These are phyloP conservation scores for Puccinellia tenuiflora DNA, from an alignment of 176 grass and related monocot genomes.

Conservation along the genomic window DNA sequence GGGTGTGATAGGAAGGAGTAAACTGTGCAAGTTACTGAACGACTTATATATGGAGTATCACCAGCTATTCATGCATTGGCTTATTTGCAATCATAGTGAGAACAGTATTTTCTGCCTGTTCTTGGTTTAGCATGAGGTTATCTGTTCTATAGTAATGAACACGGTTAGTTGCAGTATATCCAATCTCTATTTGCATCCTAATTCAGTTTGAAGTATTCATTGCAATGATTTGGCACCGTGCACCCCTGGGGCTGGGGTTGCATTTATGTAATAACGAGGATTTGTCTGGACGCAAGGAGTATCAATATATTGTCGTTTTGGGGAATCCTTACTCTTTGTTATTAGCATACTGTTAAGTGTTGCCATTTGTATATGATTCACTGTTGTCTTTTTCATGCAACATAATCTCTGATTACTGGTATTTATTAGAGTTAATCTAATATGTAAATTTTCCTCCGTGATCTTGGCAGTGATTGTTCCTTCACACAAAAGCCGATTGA, in stretches of 20 bases:
- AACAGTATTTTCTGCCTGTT: not conserved
- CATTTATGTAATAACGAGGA: not conserved
- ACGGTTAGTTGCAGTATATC: not conserved
- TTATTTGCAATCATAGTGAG: not conserved
- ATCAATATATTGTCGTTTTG: not conserved
- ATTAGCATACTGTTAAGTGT: not conserved
- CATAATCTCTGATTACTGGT: not conserved
- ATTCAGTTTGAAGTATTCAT: not conserved
- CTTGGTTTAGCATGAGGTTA: not conserved
- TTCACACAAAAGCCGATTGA: constrained; percentile 27
- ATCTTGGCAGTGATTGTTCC: constrained; percentile 55
- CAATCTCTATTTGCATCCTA: not conserved
- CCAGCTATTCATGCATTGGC: not conserved
- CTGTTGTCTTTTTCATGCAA: not conserved
- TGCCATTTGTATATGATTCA: not conserved
- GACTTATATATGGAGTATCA: not conserved
- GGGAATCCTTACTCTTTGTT: not conserved
- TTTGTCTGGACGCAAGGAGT: not conserved
- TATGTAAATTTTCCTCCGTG: not conserved
- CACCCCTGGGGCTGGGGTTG: not conserved
- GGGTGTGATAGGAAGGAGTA: not conserved
- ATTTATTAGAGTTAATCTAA: constrained; percentile 22
- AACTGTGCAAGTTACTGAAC: not conserved
- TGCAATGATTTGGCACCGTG: not conserved
- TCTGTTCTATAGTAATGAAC: not conserved